Conservation (phyloP, 768 basidiomycete species). For the Kwoniella sp. region DNA sequence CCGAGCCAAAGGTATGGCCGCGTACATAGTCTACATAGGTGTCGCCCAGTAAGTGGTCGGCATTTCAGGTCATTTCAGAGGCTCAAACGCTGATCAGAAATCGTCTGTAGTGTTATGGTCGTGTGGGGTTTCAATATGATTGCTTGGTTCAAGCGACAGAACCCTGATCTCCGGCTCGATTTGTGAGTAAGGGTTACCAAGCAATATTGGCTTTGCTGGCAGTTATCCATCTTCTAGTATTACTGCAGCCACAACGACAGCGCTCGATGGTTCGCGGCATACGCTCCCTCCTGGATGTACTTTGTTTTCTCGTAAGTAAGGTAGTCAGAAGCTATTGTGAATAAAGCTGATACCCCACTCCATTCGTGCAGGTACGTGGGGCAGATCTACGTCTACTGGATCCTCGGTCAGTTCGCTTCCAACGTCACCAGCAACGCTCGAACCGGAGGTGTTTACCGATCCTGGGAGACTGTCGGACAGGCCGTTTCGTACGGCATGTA, state of each 20-base stretch:
- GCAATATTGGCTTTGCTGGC: too few species aligned
- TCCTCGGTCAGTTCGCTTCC: conserved; percentile 34
- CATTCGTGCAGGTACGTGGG: neutral
- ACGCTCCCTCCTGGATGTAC: conserved; percentile 4
- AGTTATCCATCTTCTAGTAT: too few species aligned
- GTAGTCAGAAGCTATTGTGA: neutral
- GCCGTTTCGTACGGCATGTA: conserved; percentile 39
- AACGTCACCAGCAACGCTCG: conserved; percentile 33
- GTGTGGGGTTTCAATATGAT: conserved; percentile 1
- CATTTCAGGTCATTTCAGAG: neutral
- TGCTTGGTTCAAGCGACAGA: neutral
- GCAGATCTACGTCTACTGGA: conserved; percentile 35
- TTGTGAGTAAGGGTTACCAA: neutral
- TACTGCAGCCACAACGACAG: neutral
- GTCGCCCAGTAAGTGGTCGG: neutral
- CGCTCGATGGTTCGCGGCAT: neutral
- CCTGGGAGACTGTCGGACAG: conserved; percentile 39
- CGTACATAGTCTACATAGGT: neutral
- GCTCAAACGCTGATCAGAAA: neutral
- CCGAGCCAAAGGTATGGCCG: neutral
- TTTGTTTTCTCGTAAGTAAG: conserved; percentile 1
- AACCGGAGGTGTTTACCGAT: conserved; percentile 38
- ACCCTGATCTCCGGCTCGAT: conserved; percentile 1
- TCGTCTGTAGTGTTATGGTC: neutral
- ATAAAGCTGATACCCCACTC: neutral